Evolutionary conservation across 208 protist species (phyloP).

Genomic region (Vickermania ingenoplastis): DNA sequence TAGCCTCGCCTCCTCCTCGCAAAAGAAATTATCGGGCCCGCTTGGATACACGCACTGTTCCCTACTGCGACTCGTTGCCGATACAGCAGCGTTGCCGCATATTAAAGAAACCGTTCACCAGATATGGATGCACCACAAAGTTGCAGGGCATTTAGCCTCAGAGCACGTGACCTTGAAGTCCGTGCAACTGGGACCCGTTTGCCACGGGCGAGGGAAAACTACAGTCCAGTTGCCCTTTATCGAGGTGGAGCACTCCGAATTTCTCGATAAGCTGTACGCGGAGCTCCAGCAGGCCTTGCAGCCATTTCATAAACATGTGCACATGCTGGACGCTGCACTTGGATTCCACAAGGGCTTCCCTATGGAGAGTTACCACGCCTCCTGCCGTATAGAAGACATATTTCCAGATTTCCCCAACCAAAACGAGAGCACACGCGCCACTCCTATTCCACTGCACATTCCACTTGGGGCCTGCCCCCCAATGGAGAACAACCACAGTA

Average conservation of each 20-base stretch:
- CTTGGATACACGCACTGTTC: slow-evolving; percentile 71
- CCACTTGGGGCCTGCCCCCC: slow-evolving; percentile 53
- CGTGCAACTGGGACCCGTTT: slow-evolving; percentile 35
- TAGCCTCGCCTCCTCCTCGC: slow-evolving; percentile 29
- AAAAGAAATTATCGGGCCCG: slow-evolving; percentile 38
- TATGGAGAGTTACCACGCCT: slow-evolving; percentile 14
- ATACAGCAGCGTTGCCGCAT: slow-evolving; percentile 29
- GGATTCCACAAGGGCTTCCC: slow-evolving; percentile 66
- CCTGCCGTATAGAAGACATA: neutral
- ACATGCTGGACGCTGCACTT: slow-evolving; percentile 40
- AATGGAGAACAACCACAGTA: slow-evolving; percentile 3
- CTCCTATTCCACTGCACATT: slow-evolving; percentile 21
- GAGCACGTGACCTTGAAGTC: slow-evolving; percentile 24
- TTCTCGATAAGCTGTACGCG: slow-evolving; percentile 38
- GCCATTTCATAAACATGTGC: slow-evolving; percentile 35
- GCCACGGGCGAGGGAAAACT: slow-evolving; percentile 19
- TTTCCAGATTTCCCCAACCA: neutral
- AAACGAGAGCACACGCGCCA: neutral
- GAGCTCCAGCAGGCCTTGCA: slow-evolving; percentile 30
- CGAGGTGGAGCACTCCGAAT: slow-evolving; percentile 23
- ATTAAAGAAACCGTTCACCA: slow-evolving; percentile 30
- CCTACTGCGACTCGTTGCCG: slow-evolving; percentile 51
- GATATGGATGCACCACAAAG: slow-evolving; percentile 28
- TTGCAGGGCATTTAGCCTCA: slow-evolving; percentile 16
- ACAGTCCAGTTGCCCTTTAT: slow-evolving; percentile 51